Evolutionary conservation across 2,329 filamentous ascomycete species (phyloP).

Genomic region (Fusarium paranaense): DNA sequence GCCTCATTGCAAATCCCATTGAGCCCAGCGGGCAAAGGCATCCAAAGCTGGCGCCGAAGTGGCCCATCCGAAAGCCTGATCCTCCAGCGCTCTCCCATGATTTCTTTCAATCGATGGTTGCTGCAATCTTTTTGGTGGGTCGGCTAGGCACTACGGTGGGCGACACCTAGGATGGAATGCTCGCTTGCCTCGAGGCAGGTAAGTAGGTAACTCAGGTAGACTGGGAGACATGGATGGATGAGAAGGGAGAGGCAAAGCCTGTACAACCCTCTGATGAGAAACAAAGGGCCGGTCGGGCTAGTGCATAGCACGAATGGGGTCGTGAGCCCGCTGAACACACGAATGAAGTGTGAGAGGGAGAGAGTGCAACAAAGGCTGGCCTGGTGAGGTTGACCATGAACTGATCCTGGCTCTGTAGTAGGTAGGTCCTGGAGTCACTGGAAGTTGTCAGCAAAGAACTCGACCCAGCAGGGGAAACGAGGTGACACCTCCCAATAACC

Average conservation of each 20-base stretch:
- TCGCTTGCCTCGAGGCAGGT: conserved; percentile 14
- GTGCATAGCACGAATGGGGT: conserved; percentile 18
- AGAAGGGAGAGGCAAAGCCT: conserved; percentile 5
- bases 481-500: neutral
- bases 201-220: neutral
- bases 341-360: neutral
- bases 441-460: neutral
- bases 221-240: neutral
- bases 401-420: neutral
- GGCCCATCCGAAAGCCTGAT: conserved; percentile 14
- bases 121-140: conserved; percentile 18
- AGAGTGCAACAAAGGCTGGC: neutral
- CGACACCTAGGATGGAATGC: conserved; percentile 22
- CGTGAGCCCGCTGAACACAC: conserved; percentile 4
- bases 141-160: conserved; percentile 7
- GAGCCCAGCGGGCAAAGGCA: conserved; percentile 15
- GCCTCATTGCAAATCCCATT: conserved; percentile 31
- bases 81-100: conserved; percentile 11
- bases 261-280: conserved; percentile 12
- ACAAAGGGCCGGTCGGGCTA: conserved; percentile 20
- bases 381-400: neutral
- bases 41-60: conserved; percentile 23
- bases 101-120: conserved; percentile 6
- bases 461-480: neutral
- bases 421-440: neutral